Conservation (phyloP, 257 asterid genomes). For the Misopates orontium region DNA sequence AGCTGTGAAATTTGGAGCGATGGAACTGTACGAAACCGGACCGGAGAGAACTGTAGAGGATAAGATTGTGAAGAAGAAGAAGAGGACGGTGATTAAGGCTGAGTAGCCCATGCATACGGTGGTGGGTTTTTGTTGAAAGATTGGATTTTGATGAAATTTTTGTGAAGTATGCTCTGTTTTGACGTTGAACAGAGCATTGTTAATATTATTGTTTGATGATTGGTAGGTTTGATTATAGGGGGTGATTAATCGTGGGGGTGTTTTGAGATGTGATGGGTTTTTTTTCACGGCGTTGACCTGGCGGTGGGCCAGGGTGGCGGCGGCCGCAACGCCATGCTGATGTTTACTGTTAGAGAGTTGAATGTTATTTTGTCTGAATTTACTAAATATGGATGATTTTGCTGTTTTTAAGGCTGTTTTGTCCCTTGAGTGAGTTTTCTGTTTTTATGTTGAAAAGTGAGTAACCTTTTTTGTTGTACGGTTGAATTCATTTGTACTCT, state of each 20-base stretch:
- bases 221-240: neutral
- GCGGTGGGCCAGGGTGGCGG: neutral
- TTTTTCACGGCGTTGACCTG: conserved; percentile 1
- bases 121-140: neutral
- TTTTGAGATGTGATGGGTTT: neutral
- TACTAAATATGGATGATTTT: no score
- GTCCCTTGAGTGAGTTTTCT: no score
- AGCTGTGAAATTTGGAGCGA: conserved; percentile 38
- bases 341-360: no score
- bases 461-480: no score
- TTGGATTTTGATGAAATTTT: no score
- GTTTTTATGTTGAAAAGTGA: no score
- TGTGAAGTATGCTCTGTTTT: no score
- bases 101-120: conserved; percentile 39
- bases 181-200: no score
- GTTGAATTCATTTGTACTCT: no score
- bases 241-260: neutral
- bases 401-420: no score
- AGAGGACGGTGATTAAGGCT: neutral
- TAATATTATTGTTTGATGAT: neutral
- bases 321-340: neutral
- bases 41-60: conserved; percentile 29
- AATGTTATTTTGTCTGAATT: no score
- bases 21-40: conserved; percentile 26
- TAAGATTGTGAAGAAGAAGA: conserved; percentile 9